These are phyloP conservation scores for Hura crepitans DNA, from an alignment of 441 rosid species.

Conservation along the genomic window DNA sequence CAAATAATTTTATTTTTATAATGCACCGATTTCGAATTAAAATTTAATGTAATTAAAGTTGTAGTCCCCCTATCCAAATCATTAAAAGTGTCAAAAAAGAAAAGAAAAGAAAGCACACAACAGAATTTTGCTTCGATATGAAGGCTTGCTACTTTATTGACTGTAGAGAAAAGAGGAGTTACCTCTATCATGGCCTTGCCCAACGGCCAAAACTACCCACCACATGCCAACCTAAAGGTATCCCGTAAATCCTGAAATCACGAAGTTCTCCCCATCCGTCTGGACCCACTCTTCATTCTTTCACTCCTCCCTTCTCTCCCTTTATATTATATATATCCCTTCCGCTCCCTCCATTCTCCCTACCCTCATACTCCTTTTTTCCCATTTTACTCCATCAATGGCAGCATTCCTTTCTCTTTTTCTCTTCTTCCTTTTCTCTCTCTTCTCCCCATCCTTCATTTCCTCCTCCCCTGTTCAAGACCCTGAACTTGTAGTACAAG, in stretches of 20 bases:
- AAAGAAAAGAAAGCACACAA: background rate
- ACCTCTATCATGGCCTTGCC: slow-evolving; percentile 5
- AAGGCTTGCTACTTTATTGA: slow-evolving; percentile 15
- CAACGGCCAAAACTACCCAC: slow-evolving; percentile 43
- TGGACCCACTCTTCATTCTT: slow-evolving; percentile 29
- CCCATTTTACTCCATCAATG: background rate
- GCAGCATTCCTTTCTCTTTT: slow-evolving; percentile 21
- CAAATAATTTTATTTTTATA: too few species aligned
- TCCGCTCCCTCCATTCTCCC: slow-evolving; percentile 7
- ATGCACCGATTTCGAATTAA: too few species aligned
- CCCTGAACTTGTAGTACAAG: slow-evolving; percentile 57
- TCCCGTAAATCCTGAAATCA: slow-evolving; percentile 43
- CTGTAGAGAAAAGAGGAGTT: background rate
- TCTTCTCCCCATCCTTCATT: slow-evolving; percentile 33
- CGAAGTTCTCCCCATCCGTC: slow-evolving; percentile 18
- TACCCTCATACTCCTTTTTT: background rate
- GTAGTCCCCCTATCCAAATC: background rate
- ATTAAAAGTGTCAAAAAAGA: background rate
- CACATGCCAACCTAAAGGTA: slow-evolving; percentile 8
- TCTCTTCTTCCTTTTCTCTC: slow-evolving; percentile 32
- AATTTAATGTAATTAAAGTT: too few species aligned
- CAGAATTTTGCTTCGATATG: background rate
- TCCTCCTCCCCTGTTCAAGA: slow-evolving; percentile 49
- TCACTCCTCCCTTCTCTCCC: slow-evolving; percentile 15
- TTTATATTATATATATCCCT: slow-evolving; percentile 34